These are phyloP conservation scores for Alisma plantagoaquatica DNA, from an alignment of 106 monocot genomes.

Conservation along the genomic window DNA sequence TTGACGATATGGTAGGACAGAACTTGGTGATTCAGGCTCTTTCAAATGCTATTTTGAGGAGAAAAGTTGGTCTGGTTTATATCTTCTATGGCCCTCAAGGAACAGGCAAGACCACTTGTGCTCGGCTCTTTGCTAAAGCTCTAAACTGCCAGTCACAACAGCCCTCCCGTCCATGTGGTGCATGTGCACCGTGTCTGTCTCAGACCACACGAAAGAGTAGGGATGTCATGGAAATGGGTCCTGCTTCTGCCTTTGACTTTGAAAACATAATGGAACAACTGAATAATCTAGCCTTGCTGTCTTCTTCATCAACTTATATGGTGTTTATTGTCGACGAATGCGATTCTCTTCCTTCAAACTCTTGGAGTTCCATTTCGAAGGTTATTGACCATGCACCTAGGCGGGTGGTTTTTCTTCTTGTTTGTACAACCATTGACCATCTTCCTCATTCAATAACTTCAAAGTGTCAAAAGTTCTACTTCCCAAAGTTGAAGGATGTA, in stretches of 20 bases:
- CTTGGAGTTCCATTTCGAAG: constrained; percentile 66
- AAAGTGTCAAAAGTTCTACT: constrained; percentile 92
- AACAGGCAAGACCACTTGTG: constrained; percentile 91
- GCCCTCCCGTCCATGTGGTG: constrained; percentile 66
- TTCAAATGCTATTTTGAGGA: constrained; percentile 70
- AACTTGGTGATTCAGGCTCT: constrained; percentile 89
- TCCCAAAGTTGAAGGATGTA: constrained; percentile 77
- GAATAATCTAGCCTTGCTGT: constrained; percentile 25
- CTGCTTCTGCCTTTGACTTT: constrained; percentile 38
- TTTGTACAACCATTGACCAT: constrained; percentile 52
- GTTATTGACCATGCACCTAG: constrained; percentile 55
- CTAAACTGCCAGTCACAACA: constrained; percentile 61
- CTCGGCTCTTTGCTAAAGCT: constrained; percentile 85
- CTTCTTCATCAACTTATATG: constrained; percentile 53
- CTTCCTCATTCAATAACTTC: constrained; percentile 84
- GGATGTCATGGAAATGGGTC: constrained; percentile 57
- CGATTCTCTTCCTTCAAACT: constrained; percentile 50
- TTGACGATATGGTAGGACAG: constrained; percentile 90
- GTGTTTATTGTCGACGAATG: constrained; percentile 85
- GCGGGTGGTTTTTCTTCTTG: constrained; percentile 62
- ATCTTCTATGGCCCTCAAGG: constrained; percentile 94
- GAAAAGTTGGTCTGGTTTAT: constrained; percentile 73
- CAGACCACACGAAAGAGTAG: constrained; percentile 54
- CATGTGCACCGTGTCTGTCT: constrained; percentile 65
- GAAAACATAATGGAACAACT: constrained; percentile 37